A percentile compares a stretch with the other conserved stretches of the same genome.
Conservation (phyloP, 352 stramenopile species). For the Thalassiosira hispida region DNA sequence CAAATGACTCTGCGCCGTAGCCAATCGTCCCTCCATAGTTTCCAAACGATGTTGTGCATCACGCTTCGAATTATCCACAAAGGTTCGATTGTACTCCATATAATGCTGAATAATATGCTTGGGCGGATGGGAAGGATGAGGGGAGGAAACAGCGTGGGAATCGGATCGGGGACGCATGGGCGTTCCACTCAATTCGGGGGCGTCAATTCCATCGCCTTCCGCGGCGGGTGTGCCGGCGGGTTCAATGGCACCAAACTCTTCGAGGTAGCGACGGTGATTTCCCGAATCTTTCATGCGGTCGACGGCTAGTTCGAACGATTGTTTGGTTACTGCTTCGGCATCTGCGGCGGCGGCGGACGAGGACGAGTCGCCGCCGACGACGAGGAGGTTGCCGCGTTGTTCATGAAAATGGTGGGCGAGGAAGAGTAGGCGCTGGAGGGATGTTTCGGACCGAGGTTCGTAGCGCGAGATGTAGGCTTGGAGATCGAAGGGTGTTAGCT, state of each 20-base stretch:
- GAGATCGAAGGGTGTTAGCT: slow-evolving; percentile 62
- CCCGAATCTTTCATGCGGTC: slow-evolving; percentile 55
- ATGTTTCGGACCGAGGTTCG: slow-evolving; percentile 55
- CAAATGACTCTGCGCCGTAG: slow-evolving; percentile 64
- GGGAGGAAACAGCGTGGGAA: not conserved
- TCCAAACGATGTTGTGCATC: slow-evolving; percentile 38
- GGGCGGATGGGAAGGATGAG: not conserved
- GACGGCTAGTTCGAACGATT: slow-evolving; percentile 58
- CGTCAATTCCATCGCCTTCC: not conserved
- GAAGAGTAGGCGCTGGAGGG: slow-evolving; percentile 64
- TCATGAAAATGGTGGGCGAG: slow-evolving; percentile 54
- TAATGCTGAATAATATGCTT: slow-evolving; percentile 32
- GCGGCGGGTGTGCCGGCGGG: not conserved
- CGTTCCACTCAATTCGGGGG: not conserved
- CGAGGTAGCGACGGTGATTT: slow-evolving; percentile 61
- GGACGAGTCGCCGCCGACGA: not conserved
- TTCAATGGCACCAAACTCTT: slow-evolving; percentile 60
- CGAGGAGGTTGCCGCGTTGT: not conserved
- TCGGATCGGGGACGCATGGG: not conserved
- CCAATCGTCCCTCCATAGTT: slow-evolving; percentile 64
- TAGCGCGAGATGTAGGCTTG: slow-evolving; percentile 72
- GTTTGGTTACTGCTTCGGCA: not conserved
- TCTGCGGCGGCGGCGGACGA: no score
- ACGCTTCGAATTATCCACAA: slow-evolving; percentile 33
- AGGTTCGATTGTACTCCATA: slow-evolving; percentile 36